Evolutionary conservation across 371 early-diverging fungal species (phyloP).

Genomic region (Syncephalastrum sp.): DNA sequence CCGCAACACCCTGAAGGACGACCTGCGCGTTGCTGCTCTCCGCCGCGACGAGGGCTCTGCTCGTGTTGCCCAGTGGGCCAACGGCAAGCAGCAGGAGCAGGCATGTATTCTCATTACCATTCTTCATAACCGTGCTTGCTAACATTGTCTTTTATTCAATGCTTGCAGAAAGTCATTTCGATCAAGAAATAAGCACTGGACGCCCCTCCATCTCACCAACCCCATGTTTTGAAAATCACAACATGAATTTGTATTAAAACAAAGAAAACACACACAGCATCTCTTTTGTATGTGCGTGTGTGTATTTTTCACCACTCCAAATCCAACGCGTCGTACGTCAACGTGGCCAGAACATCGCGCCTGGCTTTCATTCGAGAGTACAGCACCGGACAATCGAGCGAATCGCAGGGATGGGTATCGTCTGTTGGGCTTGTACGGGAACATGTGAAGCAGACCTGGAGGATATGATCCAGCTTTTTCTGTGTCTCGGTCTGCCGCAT

Average conservation of each 20-base stretch:
- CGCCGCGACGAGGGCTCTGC: slow-evolving; percentile 76
- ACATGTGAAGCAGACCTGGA: slow-evolving; percentile 33
- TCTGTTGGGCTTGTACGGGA: slow-evolving; percentile 10
- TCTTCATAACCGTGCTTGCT: not conserved
- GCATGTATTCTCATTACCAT: slow-evolving; percentile 28
- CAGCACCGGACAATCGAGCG: slow-evolving; percentile 43
- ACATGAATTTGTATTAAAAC: slow-evolving; percentile 9
- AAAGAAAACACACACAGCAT: slow-evolving; percentile 1
- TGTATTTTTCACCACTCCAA: too few relatives aligned
- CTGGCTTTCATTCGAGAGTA: slow-evolving; percentile 40
- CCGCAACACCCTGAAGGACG: slow-evolving; percentile 83
- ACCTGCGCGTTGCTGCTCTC: slow-evolving; percentile 64
- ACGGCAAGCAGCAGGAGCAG: slow-evolving; percentile 72
- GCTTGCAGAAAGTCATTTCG: too few relatives aligned
- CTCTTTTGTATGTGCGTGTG: too few relatives aligned
- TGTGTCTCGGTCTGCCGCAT: slow-evolving; percentile 27
- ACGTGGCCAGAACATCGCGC: slow-evolving; percentile 27
- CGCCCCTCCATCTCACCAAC: too few relatives aligned
- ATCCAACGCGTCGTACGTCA: slow-evolving; percentile 26
- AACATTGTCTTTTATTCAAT: too few relatives aligned
- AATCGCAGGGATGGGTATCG: slow-evolving; percentile 34
- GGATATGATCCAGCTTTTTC: slow-evolving; percentile 11
- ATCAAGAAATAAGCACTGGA: too few relatives aligned
- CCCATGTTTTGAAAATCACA: too few relatives aligned
- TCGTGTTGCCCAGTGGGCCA: slow-evolving; percentile 81